Evolutionary conservation across 768 basidiomycete genomes (phyloP).

Genomic region (Tylopilus vinaceipallidus): DNA sequence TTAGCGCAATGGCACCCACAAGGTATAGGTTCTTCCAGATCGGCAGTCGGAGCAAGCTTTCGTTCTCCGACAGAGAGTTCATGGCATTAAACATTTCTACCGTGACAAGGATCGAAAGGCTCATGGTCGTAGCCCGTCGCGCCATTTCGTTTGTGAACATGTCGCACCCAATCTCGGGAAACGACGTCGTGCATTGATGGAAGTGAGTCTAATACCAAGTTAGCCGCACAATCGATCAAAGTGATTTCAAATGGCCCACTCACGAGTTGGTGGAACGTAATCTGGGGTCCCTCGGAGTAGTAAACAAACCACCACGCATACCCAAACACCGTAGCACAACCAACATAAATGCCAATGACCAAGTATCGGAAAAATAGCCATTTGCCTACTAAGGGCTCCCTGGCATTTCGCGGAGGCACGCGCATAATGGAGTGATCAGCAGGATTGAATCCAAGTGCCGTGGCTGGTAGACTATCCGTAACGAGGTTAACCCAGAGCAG

Average conservation of each 20-base stretch:
- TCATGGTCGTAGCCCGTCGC: conserved; percentile 90
- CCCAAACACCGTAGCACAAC: conserved; percentile 91
- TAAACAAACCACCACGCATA: conserved; percentile 99
- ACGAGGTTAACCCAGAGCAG: conserved; percentile 98
- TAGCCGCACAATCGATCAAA: conserved; percentile 2
- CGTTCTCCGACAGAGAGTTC: conserved; percentile 98
- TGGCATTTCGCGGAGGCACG: conserved; percentile 85
- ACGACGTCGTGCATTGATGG: conserved; percentile 81
- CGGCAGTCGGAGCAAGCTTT: conserved; percentile 83
- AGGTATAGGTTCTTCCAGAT: conserved; percentile 95
- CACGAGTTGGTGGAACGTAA: conserved; percentile 90
- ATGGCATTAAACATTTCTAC: conserved; percentile 98
- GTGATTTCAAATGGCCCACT: conserved; percentile 36
- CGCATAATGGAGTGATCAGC: conserved; percentile 97
- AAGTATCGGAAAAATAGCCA: conserved; percentile 98
- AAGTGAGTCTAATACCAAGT: conserved; percentile 74
- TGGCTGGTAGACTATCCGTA: conserved; percentile 94
- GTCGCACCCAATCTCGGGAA: conserved; percentile 90
- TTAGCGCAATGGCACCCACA: conserved; percentile 82
- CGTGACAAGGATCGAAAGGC: conserved; percentile 91
- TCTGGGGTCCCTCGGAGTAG: conserved; percentile 88
- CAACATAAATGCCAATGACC: conserved; percentile 91
- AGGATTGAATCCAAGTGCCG: conserved; percentile 97
- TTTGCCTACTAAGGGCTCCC: conserved; percentile 84
- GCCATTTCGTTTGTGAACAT: conserved; percentile 94